phyloP scores from a whole-genome alignment of 2,329 filamentous ascomycete species.

The Colletotrichum zoysiae region DNA sequence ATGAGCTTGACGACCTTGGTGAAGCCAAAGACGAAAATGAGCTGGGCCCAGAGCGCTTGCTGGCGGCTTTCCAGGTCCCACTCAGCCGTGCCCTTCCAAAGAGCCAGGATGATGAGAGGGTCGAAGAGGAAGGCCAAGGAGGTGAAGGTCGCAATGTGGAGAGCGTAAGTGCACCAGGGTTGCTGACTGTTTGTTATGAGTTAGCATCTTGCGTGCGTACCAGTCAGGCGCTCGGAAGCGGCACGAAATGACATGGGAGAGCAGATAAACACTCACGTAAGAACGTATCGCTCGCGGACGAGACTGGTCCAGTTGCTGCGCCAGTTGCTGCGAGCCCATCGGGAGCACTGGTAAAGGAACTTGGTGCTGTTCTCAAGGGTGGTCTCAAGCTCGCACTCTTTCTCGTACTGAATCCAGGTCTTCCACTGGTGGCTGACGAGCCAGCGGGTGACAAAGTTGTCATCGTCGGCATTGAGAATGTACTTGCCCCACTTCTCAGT shows the following conservation, averaged over 20 bases:
- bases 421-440: constrained; percentile 92
- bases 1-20: constrained; percentile 93
- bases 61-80: constrained; percentile 68
- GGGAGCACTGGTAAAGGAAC: constrained; percentile 92
- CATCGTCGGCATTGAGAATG: constrained; percentile 94
- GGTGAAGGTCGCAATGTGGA: constrained; percentile 92
- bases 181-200: constrained; percentile 74
- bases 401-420: constrained; percentile 95
- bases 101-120: constrained; percentile 76
- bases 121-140: constrained; percentile 88
- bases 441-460: constrained; percentile 98
- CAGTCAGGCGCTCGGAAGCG: background rate
- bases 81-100: constrained; percentile 75
- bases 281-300: constrained; percentile 84
- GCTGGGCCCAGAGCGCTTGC: constrained; percentile 71
- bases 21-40: constrained; percentile 81
- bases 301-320: constrained; percentile 95
- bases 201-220: constrained; percentile 35
- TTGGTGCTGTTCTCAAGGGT: constrained; percentile 90
- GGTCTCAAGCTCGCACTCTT: constrained; percentile 90
- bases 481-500: constrained; percentile 91
- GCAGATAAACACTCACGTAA: constrained; percentile 77
- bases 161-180: constrained; percentile 92
- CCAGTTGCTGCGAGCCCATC: constrained; percentile 98
- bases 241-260: background rate